phyloP scores from a whole-genome alignment of 192 early-diverging fungal species.

The Gigaspora rosea region DNA sequence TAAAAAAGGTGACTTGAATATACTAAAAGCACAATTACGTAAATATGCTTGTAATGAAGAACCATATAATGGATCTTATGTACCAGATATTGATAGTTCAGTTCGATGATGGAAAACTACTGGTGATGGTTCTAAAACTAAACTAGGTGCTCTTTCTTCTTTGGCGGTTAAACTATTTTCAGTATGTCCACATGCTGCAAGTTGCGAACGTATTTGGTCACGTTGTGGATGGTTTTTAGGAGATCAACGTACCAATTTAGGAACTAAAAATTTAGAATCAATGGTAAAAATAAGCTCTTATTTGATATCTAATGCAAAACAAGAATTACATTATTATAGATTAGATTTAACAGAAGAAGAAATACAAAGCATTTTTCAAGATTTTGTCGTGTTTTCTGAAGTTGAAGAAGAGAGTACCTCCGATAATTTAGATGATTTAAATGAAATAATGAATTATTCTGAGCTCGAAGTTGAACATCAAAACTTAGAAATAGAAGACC shows the following conservation, averaged over 20 bases:
- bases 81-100: neutral
- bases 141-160: neutral
- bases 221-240: neutral
- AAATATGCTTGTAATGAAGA: neutral
- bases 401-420: no score
- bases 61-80: neutral
- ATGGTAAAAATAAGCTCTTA: no score
- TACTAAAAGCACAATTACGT: neutral
- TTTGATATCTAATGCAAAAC: no score
- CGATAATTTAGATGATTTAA: no score
- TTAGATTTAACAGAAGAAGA: no score
- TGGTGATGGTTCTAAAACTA: neutral
- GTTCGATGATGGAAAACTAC: neutral
- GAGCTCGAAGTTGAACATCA: no score
- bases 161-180: conserved; percentile 10
- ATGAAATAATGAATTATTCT: no score
- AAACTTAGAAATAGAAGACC: no score
- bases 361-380: no score
- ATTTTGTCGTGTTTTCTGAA: no score
- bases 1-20: neutral
- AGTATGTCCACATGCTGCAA: conserved; percentile 6
- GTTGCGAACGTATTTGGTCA: conserved; percentile 11
- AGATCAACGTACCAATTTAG: neutral
- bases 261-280: no score
- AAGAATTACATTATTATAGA: no score